Evolutionary conservation across 108 stramenopile species (phyloP).

Genomic region (Poteriospumella lacustris): DNA sequence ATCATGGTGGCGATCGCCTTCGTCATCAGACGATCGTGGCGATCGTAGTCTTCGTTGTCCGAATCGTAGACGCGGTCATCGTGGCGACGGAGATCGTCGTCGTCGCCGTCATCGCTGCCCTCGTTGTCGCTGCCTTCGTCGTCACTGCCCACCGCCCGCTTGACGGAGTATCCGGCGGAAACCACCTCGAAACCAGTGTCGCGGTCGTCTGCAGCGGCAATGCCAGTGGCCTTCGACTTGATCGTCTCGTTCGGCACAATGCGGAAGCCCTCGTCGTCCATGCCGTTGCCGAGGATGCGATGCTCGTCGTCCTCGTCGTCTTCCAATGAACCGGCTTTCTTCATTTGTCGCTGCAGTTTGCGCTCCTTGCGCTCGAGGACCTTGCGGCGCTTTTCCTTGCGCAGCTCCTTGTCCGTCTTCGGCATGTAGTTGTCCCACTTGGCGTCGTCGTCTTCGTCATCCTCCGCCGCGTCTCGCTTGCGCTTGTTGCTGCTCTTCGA

Average conservation of each 20-base stretch:
- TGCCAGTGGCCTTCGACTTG: too few relatives aligned
- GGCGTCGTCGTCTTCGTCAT: conserved; percentile 62
- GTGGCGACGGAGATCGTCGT: too few relatives aligned
- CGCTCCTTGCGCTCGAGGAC: conserved; percentile 75
- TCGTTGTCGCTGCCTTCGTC: too few relatives aligned
- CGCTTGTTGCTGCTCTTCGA: neutral
- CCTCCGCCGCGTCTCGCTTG: conserved; percentile 20
- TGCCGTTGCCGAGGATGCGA: too few relatives aligned
- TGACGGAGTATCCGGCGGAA: too few relatives aligned
- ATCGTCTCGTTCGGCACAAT: too few relatives aligned
- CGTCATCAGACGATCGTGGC: conserved; percentile 68
- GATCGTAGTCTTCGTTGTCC: conserved; percentile 94
- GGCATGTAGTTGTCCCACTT: conserved; percentile 82
- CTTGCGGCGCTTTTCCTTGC: conserved; percentile 86
- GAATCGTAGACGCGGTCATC: conserved; percentile 81
- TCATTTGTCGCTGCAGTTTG: too few relatives aligned
- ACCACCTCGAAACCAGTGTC: too few relatives aligned
- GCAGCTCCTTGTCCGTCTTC: conserved; percentile 89
- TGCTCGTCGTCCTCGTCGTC: conserved; percentile 48
- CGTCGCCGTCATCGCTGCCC: too few relatives aligned
- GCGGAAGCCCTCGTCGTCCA: too few relatives aligned
- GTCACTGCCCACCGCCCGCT: too few relatives aligned
- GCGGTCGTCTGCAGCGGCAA: too few relatives aligned
- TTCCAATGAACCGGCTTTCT: conserved; percentile 26
- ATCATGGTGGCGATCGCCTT: conserved; percentile 80